These are phyloP conservation scores for Coemansia sp. DNA, from an alignment of 192 early-diverging fungal species.

Conservation along the genomic window DNA sequence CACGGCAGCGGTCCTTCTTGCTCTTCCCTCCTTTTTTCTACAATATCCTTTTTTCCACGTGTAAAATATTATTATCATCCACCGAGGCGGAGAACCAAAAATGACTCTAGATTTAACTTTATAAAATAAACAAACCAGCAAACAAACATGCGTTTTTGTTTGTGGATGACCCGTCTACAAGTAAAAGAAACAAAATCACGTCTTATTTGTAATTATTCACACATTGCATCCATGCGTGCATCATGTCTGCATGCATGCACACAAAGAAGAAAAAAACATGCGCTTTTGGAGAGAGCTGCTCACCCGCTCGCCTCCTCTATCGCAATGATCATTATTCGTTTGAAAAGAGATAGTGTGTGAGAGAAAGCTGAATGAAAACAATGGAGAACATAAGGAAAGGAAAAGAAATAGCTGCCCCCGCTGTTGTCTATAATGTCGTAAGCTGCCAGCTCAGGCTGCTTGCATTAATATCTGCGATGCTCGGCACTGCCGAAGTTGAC, in stretches of 20 bases:
- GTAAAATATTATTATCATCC: background rate
- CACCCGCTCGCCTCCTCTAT: too few species aligned
- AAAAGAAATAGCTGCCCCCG: background rate
- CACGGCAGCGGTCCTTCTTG: background rate
- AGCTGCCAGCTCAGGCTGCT: conserved; percentile 18
- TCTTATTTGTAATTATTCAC: background rate
- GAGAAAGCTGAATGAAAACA: background rate
- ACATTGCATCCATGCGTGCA: background rate
- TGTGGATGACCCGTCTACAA: too few species aligned
- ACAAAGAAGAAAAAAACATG: background rate
- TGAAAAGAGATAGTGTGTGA: too few species aligned
- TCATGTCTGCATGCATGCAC: background rate
- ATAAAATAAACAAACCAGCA: too few species aligned
- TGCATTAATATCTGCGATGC: background rate
- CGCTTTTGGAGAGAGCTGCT: too few species aligned
- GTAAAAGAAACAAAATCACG: background rate
- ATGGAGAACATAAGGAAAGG: conserved; percentile 1
- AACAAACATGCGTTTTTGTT: too few species aligned
- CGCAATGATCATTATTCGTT: too few species aligned
- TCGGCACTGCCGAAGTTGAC: background rate
- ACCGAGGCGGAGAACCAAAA: too few species aligned
- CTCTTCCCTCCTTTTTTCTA: background rate
- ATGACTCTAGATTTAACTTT: too few species aligned
- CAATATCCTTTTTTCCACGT: background rate
- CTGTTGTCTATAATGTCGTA: conserved; percentile 12